These are phyloP conservation scores for Craterostigma plantagineum DNA, from an alignment of 257 asterid genomes.

Conservation along the genomic window DNA sequence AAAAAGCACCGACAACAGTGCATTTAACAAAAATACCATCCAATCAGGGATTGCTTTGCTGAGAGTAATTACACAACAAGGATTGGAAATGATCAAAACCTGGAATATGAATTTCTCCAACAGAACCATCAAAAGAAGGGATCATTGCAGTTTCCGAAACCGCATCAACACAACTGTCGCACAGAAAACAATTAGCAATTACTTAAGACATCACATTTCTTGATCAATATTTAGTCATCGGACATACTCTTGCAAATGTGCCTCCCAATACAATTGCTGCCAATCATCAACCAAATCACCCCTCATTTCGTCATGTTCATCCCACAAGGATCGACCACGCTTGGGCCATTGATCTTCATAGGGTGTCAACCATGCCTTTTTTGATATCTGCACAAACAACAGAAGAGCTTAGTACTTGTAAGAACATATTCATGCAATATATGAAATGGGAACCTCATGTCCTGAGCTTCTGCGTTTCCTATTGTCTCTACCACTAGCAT, in stretches of 20 bases:
- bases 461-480: conserved; percentile 81
- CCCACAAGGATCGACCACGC: not conserved
- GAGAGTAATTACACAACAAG: not conserved
- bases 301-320: not conserved
- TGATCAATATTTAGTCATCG: not conserved
- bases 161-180: conserved; percentile 21
- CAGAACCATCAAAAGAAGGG: conserved; percentile 42
- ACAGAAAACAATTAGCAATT: not conserved
- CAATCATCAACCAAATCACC: conserved; percentile 1
- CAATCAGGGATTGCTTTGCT: not conserved
- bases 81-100: conserved; percentile 21
- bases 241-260: conserved; percentile 2
- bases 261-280: conserved; percentile 6
- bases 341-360: not conserved
- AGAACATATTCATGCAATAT: conserved; percentile 5
- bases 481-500: conserved; percentile 15
- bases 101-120: conserved; percentile 54
- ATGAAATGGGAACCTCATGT: conserved; percentile 6
- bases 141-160: conserved; percentile 38
- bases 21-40: not conserved
- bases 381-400: not conserved
- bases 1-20: not conserved
- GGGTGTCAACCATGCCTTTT: not conserved
- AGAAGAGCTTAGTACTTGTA: conserved; percentile 2
- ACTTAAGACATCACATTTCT: not conserved